Conservation (phyloP, 108 stramenopile genomes). For the Asterionellopsis glacialis region DNA sequence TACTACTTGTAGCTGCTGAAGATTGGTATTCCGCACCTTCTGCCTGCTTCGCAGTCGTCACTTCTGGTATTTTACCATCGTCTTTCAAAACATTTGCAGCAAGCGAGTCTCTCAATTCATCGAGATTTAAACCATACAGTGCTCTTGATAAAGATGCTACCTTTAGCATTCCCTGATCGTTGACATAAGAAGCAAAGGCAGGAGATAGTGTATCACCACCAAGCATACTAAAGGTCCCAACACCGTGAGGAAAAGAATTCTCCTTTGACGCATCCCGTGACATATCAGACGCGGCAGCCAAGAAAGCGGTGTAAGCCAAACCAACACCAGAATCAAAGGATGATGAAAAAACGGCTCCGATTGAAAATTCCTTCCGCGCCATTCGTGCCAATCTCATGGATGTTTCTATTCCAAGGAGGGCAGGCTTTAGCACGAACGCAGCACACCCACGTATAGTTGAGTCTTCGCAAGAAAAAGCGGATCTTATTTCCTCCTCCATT, state of each 20-base stretch:
- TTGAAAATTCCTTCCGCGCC: conserved; percentile 53
- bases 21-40: conserved; percentile 33
- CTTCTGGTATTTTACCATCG: conserved; percentile 15
- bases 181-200: conserved; percentile 78
- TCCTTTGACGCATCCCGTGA: conserved; percentile 15
- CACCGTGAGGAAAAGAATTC: conserved; percentile 56
- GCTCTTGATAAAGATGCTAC: conserved; percentile 68
- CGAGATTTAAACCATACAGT: conserved; percentile 67
- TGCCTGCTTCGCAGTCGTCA: conserved; percentile 18
- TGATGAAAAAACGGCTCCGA: conserved; percentile 69
- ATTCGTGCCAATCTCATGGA: conserved; percentile 60
- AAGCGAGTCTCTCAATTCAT: conserved; percentile 53
- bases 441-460: conserved; percentile 38
- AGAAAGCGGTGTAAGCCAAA: conserved; percentile 55
- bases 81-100: conserved; percentile 3
- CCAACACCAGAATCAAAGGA: conserved; percentile 83
- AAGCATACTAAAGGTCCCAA: conserved; percentile 72
- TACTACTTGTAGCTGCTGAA: conserved; percentile 37
- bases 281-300: conserved; percentile 57
- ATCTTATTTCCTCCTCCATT: conserved; percentile 34
- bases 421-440: conserved; percentile 80
- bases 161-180: conserved; percentile 57
- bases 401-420: conserved; percentile 74
- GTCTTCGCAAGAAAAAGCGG: conserved; percentile 20
- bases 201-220: conserved; percentile 69